phyloP scores from a whole-genome alignment of 139 green algal genomes.

The Zygnema circumcarinatum region DNA sequence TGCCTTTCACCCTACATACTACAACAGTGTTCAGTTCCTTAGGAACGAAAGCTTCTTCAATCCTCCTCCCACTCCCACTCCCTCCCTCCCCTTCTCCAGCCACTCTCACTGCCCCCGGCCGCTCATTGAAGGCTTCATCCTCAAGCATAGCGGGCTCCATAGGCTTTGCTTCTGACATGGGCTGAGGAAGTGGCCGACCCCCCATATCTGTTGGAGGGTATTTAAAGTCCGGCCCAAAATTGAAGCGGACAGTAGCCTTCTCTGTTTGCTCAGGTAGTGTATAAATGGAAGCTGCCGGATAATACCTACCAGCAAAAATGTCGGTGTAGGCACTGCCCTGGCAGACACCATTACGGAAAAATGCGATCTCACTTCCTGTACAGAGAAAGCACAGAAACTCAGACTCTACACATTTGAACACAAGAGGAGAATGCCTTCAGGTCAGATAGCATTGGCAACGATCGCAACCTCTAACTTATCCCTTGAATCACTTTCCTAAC shows the following conservation, averaged over 20 bases:
- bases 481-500: not conserved
- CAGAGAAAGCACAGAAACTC: not conserved
- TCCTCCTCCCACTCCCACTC: not conserved
- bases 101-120: not conserved
- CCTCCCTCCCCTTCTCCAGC: not conserved
- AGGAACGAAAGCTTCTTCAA: too few relatives aligned
- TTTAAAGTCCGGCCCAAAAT: slow-evolving; percentile 56
- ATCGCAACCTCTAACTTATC: not conserved
- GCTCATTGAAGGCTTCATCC: not conserved
- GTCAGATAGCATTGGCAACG: not conserved
- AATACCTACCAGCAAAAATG: slow-evolving; percentile 51
- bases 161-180: not conserved
- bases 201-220: slow-evolving; percentile 31
- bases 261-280: slow-evolving; percentile 46
- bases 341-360: slow-evolving; percentile 54
- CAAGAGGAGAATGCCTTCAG: not conserved
- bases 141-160: not conserved
- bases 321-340: slow-evolving; percentile 48
- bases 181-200: slow-evolving; percentile 12
- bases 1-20: too few relatives aligned
- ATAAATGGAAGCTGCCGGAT: slow-evolving; percentile 57
- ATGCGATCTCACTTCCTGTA: slow-evolving; percentile 50
- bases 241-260: slow-evolving; percentile 55
- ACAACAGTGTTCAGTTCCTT: too few relatives aligned
- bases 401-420: slow-evolving; percentile 15